Evolutionary conservation across 768 basidiomycete genomes (phyloP).

Genomic region (Phanerochaete sordida): DNA sequence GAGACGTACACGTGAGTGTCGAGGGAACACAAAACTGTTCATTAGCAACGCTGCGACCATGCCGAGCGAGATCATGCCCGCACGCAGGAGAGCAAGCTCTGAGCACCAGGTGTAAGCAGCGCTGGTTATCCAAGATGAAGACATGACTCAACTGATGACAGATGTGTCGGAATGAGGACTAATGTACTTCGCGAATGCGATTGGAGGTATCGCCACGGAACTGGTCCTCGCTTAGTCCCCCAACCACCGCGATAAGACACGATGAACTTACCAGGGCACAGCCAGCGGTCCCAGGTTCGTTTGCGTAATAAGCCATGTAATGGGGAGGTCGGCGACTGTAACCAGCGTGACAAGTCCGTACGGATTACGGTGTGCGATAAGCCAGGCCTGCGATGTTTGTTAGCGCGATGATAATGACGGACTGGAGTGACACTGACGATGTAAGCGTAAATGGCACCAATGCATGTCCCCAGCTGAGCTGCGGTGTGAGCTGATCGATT

Average conservation of each 20-base stretch:
- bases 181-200: conserved; percentile 30
- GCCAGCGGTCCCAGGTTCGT: conserved; percentile 38
- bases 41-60: conserved; percentile 41
- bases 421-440: conserved; percentile 24
- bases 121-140: neutral
- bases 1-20: conserved; percentile 39
- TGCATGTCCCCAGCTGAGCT: conserved; percentile 26
- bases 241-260: neutral
- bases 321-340: conserved; percentile 43
- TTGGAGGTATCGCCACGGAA: conserved; percentile 42
- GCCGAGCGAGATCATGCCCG: conserved; percentile 39
- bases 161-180: conserved; percentile 24
- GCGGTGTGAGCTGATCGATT: neutral
- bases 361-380: conserved; percentile 38
- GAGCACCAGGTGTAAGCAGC: neutral
- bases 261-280: conserved; percentile 36
- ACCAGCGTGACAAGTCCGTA: conserved; percentile 38
- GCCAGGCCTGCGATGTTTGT: conserved; percentile 28
- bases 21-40: conserved; percentile 44
- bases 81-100: conserved; percentile 40
- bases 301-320: conserved; percentile 41
- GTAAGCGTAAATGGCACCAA: conserved; percentile 30
- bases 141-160: conserved; percentile 24
- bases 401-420: neutral
- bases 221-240: conserved; percentile 19